phyloP scores from a whole-genome alignment of 2,329 filamentous ascomycete species.

The Exophiala mesophila region DNA sequence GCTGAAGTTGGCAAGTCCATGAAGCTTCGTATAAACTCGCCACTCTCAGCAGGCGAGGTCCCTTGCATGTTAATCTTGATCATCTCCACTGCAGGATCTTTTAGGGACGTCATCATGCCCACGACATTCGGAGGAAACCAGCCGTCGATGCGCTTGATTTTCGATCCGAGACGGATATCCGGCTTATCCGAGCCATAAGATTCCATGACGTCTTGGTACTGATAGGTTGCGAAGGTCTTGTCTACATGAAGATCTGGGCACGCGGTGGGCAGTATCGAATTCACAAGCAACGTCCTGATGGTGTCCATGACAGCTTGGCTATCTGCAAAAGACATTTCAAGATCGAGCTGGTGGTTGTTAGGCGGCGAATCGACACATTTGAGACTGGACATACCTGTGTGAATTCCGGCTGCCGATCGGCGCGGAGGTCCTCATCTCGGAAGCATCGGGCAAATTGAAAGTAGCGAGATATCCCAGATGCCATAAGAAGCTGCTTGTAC shows the following conservation, averaged over 20 bases:
- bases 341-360: slow-evolving; percentile 61
- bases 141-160: slow-evolving; percentile 64
- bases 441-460: slow-evolving; percentile 94
- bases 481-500: slow-evolving; percentile 98
- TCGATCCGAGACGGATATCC: slow-evolving; percentile 67
- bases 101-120: slow-evolving; percentile 66
- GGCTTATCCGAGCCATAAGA: slow-evolving; percentile 88
- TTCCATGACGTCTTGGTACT: slow-evolving; percentile 73
- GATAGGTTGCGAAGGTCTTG: slow-evolving; percentile 22
- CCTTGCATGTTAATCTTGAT: slow-evolving; percentile 54
- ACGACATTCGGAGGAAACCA: slow-evolving; percentile 61
- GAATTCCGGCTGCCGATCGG: slow-evolving; percentile 93
- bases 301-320: slow-evolving; percentile 64
- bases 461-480: slow-evolving; percentile 74
- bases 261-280: slow-evolving; percentile 10
- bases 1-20: slow-evolving; percentile 60
- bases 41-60: slow-evolving; percentile 48
- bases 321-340: slow-evolving; percentile 85
- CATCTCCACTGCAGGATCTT: slow-evolving; percentile 67
- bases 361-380: not conserved
- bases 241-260: not conserved
- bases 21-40: slow-evolving; percentile 62
- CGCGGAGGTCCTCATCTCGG: slow-evolving; percentile 85
- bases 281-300: slow-evolving; percentile 36
- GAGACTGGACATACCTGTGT: slow-evolving; percentile 61